Base-by-base conservation (phyloP, 768 basidiomycete genomes). In the Lyophyllum shimeji region DNA sequence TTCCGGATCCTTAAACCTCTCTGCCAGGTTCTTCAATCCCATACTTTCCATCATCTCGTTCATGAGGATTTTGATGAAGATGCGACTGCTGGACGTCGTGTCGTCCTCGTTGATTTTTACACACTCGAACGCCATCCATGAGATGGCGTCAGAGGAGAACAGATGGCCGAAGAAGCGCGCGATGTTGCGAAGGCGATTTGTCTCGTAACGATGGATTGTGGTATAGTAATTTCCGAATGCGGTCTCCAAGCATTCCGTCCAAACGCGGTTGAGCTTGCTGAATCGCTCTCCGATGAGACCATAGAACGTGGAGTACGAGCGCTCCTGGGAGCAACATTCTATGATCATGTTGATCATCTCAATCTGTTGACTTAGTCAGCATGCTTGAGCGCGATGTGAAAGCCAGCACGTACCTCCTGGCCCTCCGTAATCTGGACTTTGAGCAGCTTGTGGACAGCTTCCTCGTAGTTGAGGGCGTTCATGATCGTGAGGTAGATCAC, bases 291-390 rank as follows among this genome's bases (percentile, higher is more conserved):
- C 94, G 59, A 97, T 81, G 20, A 98, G 85, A 12, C 97, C 97
- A 66, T 95, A 99, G 79, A 97, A 98, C n/a, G 82, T 90, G 1
- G 92, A 93, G 71, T 98, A 99, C 0, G 96, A 95, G 13, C 97
- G 90, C 70, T 98, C 97, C 76, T 99, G 97, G 1, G 97, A 98
- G 71, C 97, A 98, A 89, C 97, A 99, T 66, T 98, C 96, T 71
- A 99, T 91, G 59, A 99, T 84, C 97, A 99, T 99, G 79, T 98
- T 98, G 69, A 92, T 85, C 55, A 99, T 74, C 69, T 98, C 96
- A 63, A 93, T 90, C 93, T 97, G 65, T 2, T 3, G 18, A 17
- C 2, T 15, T n/a, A 6, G 27, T 42, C 11, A 58, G 18, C 51
- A 43, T 51, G 1, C 24, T 29, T 29, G 23, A 12, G 27, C 12